These are phyloP conservation scores for Candida morakotiae DNA, from an alignment of 805 yeast genomes.

Conservation along the genomic window DNA sequence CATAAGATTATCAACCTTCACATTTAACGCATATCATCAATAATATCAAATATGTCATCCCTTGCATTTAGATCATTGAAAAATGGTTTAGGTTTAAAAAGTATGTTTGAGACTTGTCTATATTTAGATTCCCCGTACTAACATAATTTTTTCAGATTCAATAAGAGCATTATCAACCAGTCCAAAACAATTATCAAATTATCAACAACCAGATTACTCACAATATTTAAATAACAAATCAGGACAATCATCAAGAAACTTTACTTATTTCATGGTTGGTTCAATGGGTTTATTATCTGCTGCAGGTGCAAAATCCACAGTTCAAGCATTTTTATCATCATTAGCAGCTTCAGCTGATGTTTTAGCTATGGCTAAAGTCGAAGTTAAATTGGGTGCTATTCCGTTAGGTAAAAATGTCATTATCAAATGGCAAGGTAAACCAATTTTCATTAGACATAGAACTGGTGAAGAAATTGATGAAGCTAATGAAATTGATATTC, in stretches of 20 bases:
- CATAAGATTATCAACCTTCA: neutral
- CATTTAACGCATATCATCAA: constrained; percentile 1
- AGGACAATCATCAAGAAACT: constrained; percentile 72
- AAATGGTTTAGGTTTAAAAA: constrained; percentile 36
- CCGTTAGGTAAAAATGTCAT: constrained; percentile 98
- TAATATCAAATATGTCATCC: constrained; percentile 25
- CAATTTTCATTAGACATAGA: constrained; percentile 99
- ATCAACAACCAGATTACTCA: constrained; percentile 88
- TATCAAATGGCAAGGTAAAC: constrained; percentile 99
- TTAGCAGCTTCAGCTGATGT: constrained; percentile 99
- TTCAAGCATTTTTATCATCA: constrained; percentile 84
- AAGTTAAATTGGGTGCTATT: constrained; percentile 86
- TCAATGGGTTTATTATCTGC: constrained; percentile 86
- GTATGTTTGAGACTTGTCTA: constrained; percentile 32
- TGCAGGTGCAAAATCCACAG: constrained; percentile 94
- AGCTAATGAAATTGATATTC: constrained; percentile 80
- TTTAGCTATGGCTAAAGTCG: constrained; percentile 98
- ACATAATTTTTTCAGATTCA: constrained; percentile 12
- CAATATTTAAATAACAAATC: constrained; percentile 70
- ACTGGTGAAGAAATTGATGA: constrained; percentile 88
- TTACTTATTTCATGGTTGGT: constrained; percentile 97
- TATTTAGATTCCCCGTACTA: too few relatives aligned
- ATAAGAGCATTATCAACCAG: constrained; percentile 51
- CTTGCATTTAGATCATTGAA: constrained; percentile 45
- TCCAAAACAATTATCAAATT: constrained; percentile 61